Percentiles rank a stretch among this genome's conserved stretches.
These are phyloP conservation scores for Aureobasidium sp. DNA, from an alignment of 2,329 filamentous ascomycete genomes.

Conservation along the genomic window DNA sequence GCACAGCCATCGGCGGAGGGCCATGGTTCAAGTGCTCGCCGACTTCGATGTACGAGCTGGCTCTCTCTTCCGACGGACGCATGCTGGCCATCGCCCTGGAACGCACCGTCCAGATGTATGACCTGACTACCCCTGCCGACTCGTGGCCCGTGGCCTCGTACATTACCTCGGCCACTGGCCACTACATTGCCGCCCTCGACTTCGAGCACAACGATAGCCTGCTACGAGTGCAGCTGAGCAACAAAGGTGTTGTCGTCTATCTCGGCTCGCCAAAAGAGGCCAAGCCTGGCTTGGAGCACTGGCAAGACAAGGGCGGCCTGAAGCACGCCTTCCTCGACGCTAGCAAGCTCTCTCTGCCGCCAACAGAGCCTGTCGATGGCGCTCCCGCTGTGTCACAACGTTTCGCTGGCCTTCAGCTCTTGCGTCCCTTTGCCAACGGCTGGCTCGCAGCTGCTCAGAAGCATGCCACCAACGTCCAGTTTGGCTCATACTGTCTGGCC, in stretches of 20 bases:
- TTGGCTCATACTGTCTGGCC: slow-evolving; percentile 23
- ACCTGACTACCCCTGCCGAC: slow-evolving; percentile 25
- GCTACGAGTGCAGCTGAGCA: slow-evolving; percentile 27
- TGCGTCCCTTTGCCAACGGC: slow-evolving; percentile 24
- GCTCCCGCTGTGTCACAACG: not conserved
- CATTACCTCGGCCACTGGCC: slow-evolving; percentile 26
- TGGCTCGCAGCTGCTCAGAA: slow-evolving; percentile 27
- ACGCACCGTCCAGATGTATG: slow-evolving; percentile 30
- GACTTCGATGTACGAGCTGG: slow-evolving; percentile 26
- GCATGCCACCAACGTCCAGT: slow-evolving; percentile 24
- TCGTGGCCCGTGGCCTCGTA: slow-evolving; percentile 28
- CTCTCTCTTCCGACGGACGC: slow-evolving; percentile 26
- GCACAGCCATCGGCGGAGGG: slow-evolving; percentile 27
- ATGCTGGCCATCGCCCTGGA: slow-evolving; percentile 30
- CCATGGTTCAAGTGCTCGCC: slow-evolving; percentile 28
- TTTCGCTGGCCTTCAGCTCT: slow-evolving; percentile 24
- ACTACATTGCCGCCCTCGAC: slow-evolving; percentile 30
- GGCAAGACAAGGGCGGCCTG: slow-evolving; percentile 28
- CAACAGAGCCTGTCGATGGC: not conserved
- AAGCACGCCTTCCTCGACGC: slow-evolving; percentile 28
- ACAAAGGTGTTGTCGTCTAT: slow-evolving; percentile 30
- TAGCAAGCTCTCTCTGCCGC: not conserved
- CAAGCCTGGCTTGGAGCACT: slow-evolving; percentile 24
- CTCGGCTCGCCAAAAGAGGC: slow-evolving; percentile 24
- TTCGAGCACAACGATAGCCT: slow-evolving; percentile 29